phyloP scores from a whole-genome alignment of 1,284 basidiomycete species.

The Melampsora larici-populina region DNA sequence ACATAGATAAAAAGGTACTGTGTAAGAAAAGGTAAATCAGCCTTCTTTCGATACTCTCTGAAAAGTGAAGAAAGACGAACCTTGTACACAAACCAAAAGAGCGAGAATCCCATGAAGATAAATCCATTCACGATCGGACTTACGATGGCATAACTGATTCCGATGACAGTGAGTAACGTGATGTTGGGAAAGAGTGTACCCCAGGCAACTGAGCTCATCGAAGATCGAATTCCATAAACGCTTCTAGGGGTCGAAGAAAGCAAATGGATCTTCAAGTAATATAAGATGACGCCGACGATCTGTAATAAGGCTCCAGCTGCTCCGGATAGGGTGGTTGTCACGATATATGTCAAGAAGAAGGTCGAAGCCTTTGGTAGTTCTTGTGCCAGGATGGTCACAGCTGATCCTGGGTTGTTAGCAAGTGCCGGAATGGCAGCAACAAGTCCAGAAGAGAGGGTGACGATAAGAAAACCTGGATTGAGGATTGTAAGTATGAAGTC shows the following conservation, averaged over 20 bases:
- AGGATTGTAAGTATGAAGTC: slow-evolving; percentile 9
- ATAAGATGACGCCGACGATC: slow-evolving; percentile 69
- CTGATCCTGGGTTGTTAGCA: slow-evolving; percentile 62
- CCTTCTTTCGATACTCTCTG: neutral
- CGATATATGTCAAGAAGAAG: slow-evolving; percentile 81
- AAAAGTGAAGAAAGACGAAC: slow-evolving; percentile 64
- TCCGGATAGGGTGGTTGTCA: slow-evolving; percentile 61
- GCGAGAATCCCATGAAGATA: slow-evolving; percentile 73
- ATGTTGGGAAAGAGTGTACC: slow-evolving; percentile 64
- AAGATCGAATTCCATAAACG: slow-evolving; percentile 72
- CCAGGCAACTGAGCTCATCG: slow-evolving; percentile 67
- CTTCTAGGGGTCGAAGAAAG: slow-evolving; percentile 86
- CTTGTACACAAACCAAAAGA: slow-evolving; percentile 82
- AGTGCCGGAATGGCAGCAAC: slow-evolving; percentile 67
- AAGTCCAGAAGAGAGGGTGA: slow-evolving; percentile 76
- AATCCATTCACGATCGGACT: slow-evolving; percentile 92
- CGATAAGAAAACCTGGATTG: slow-evolving; percentile 81
- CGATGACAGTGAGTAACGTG: slow-evolving; percentile 55
- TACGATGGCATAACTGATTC: slow-evolving; percentile 75
- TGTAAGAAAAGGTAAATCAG: slow-evolving; percentile 8
- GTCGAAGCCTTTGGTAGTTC: slow-evolving; percentile 79
- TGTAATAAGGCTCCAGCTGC: slow-evolving; percentile 77
- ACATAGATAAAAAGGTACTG: slow-evolving; percentile 59
- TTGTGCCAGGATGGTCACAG: slow-evolving; percentile 67
- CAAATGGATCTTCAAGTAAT: slow-evolving; percentile 78